Evolutionary conservation across 805 yeast genomes (phyloP), one percentile per base, ranked within the genome.

Genomic region (Wickerhamia fluorescens): DNA sequence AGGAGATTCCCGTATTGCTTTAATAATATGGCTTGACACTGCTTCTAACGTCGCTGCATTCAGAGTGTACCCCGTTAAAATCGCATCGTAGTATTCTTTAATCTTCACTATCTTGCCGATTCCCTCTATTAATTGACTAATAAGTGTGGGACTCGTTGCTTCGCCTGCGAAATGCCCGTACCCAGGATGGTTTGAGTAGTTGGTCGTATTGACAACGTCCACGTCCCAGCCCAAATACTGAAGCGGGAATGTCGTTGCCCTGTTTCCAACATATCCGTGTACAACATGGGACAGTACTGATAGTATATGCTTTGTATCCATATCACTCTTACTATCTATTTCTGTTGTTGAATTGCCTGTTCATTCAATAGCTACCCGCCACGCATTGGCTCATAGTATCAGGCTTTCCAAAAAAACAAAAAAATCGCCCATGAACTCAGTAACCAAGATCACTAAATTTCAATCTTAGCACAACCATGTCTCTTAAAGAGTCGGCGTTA

Each of bases 221-320:
- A 88, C 95, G 49, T 92, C 89, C 96, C 96, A 89, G 0, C 92
- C 94, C 25, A 73, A 65, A 23, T 75, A 61, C 48, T 89, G 96
- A 14, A 89, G 58, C 0, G 97, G 96, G 49, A 92, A 83, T 2
- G 89, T 82, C 1, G 92, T 84, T 0, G 96, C 95, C 33, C 78
- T 72, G 51, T 87, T 87, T 1, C 98, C 98, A 2, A 92, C 98
- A 45, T 85, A 81, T 3, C 98, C 98, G 50, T 89, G 97, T 3
- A 76, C 87, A 2, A 92, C 97, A 53, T 92, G 96, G 3, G 95
- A 85, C 42, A 85, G 89, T 7, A 87, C 64, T 7, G 38, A 26
- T 16, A 39, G 34, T 14, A 36, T 19, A 7, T 15, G 20, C 24
- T 27, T 27, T n/a, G 16, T 16, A 11, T 25, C 27, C 20, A 16